These are phyloP conservation scores for Leucoagaricus sp. DNA, from an alignment of 1,284 basidiomycete genomes.

Conservation along the genomic window DNA sequence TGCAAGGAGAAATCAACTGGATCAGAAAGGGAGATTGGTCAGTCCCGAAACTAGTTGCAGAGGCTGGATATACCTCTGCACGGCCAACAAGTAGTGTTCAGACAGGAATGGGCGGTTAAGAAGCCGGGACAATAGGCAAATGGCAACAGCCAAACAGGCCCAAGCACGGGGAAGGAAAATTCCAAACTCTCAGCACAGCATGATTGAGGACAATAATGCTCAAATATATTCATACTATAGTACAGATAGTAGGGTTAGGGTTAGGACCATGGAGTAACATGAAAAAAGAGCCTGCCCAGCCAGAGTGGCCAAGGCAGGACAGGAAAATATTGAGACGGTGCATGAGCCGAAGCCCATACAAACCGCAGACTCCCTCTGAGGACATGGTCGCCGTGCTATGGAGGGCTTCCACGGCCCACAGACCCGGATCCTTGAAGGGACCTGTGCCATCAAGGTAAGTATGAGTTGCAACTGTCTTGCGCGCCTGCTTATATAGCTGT, in stretches of 20 bases:
- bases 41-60: not conserved
- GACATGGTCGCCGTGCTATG: constrained; percentile 70
- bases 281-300: constrained; percentile 36
- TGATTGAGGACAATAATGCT: not conserved
- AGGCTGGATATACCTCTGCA: not conserved
- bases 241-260: constrained; percentile 26
- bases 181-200: not conserved
- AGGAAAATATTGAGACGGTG: constrained; percentile 67
- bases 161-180: not conserved
- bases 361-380: constrained; percentile 47
- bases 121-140: not conserved
- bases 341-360: constrained; percentile 64
- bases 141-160: not conserved
- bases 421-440: constrained; percentile 34
- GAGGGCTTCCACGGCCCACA: constrained; percentile 37
- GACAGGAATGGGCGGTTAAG: too few species aligned
- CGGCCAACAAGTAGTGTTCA: not conserved
- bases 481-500: not conserved
- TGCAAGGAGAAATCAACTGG: not conserved
- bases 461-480: constrained; percentile 22
- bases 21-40: not conserved
- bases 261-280: constrained; percentile 20
- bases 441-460: constrained; percentile 40
- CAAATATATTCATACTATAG: not conserved
- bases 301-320: constrained; percentile 53